phyloP scores from a whole-genome alignment of 495 filamentous ascomycete species.

The Hypoxylon lienhwacheense region DNA sequence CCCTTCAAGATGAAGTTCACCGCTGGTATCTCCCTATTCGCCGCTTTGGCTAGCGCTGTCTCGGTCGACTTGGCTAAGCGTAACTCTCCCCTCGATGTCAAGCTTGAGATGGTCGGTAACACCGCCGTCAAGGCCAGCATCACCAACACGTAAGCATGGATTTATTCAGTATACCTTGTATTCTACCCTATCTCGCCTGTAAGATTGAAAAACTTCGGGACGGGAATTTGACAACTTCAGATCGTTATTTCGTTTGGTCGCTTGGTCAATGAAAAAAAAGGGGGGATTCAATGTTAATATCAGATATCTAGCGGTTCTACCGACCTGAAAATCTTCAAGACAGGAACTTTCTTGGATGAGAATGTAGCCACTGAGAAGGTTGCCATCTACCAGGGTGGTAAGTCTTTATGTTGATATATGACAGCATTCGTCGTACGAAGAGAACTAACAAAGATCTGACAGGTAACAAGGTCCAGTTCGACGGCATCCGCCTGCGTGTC shows the following conservation, averaged over 20 bases:
- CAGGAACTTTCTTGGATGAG: slow-evolving; percentile 62
- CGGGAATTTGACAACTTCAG: too few species aligned
- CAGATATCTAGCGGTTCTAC: slow-evolving; percentile 42
- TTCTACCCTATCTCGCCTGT: background rate
- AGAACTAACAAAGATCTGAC: background rate
- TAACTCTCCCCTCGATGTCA: slow-evolving; percentile 52
- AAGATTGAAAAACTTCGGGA: too few species aligned
- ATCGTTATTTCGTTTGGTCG: too few species aligned
- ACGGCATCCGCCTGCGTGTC: slow-evolving; percentile 59
- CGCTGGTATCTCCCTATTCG: slow-evolving; percentile 44
- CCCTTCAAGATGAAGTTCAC: slow-evolving; percentile 44
- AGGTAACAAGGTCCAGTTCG: slow-evolving; percentile 58
- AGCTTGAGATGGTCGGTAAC: slow-evolving; percentile 55
- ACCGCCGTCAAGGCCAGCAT: slow-evolving; percentile 62
- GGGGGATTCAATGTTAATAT: slow-evolving; percentile 6
- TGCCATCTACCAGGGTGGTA: slow-evolving; percentile 55
- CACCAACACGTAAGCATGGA: slow-evolving; percentile 52
- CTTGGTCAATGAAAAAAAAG: too few species aligned
- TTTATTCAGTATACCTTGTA: background rate
- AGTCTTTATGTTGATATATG: slow-evolving; percentile 12
- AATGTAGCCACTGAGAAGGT: slow-evolving; percentile 63
- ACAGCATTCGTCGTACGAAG: background rate
- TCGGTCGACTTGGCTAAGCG: slow-evolving; percentile 49
- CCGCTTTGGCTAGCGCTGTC: slow-evolving; percentile 48
- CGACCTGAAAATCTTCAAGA: slow-evolving; percentile 60